Base-by-base conservation (phyloP, 495 filamentous ascomycete genomes). In the Rusavskia elegans region DNA sequence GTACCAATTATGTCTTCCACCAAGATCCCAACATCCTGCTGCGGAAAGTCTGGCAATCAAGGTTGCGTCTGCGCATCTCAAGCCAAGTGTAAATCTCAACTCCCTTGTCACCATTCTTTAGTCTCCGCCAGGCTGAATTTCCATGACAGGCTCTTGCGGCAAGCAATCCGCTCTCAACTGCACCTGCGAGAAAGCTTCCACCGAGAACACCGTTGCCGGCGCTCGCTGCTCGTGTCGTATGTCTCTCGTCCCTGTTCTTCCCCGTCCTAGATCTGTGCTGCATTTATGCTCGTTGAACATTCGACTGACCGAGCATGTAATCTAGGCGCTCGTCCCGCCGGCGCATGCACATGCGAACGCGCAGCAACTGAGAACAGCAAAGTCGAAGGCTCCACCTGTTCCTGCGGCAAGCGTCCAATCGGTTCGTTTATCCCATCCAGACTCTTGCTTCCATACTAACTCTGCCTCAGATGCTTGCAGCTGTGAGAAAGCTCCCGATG, bases 81-180 rank as follows among this genome's bases (percentile, higher is more conserved):
- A 59, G 79, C 79, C 53, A 75, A 66, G 57, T 51, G 49, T 45
- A 45, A 11, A 11, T 19, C 41, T 45, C 11, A 11, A 1, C 20
- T 6, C 41, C 41, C 20, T 45, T 14, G n/a, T 11, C 20, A 23
- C 50, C 10, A 3, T 39, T 44, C 30, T 21, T 3, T 45, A 27
- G 7, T 27, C 25, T 27, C 7, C 25, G 25, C 16, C 20, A 14
- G 11, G 37, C 27, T 38, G 4, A 39, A 13, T 25, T 0, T 21
- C 23, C 17, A 41, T 11, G 10, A 23, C 20, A 45, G 41, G 89
- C 78, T 90, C 87, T 16, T 97, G 90, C 63, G 90, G 90, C 58
- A 76, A 89, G 70, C 76, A 89, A 61, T 77, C 78, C 8, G 90
- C 90, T 41, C 78, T 95, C 52, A 74, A 86, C 63, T 97, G 90